Evolutionary conservation across 306 rosid genomes (phyloP).

Genomic region (Geum urbanum): DNA sequence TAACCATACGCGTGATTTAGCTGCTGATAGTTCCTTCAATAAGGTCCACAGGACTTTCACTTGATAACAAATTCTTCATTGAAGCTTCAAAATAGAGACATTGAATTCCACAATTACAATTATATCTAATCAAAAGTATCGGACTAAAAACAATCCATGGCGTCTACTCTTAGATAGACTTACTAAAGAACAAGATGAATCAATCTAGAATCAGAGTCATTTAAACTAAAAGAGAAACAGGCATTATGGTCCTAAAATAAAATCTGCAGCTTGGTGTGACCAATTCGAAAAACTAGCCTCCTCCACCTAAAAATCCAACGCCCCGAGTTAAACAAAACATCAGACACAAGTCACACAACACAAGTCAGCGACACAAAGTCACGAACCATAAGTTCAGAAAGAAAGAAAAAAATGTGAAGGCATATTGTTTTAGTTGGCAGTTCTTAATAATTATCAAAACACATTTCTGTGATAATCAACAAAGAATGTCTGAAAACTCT

Average conservation of each 20-base stretch:
- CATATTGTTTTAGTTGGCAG: too few species aligned
- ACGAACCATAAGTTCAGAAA: background rate
- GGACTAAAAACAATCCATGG: background rate
- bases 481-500: too few species aligned
- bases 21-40: conserved; percentile 63
- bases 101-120: background rate
- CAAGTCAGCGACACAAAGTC: background rate
- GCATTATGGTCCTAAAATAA: conserved; percentile 51
- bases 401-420: background rate
- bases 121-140: background rate
- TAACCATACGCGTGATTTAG: conserved; percentile 58
- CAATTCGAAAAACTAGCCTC: conserved; percentile 59
- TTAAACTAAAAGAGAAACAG: background rate
- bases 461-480: too few species aligned
- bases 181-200: background rate
- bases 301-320: too few species aligned
- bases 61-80: conserved; percentile 50
- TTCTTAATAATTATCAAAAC: too few species aligned
- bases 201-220: background rate
- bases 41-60: conserved; percentile 46
- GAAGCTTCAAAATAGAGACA: conserved; percentile 51
- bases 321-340: background rate
- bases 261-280: conserved; percentile 87
- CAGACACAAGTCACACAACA: background rate
- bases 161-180: background rate